Percentiles rank a stretch among this genome's conserved stretches.
Evolutionary conservation across 306 rosid species (phyloP).

Genomic region (Sophora flavescens): DNA sequence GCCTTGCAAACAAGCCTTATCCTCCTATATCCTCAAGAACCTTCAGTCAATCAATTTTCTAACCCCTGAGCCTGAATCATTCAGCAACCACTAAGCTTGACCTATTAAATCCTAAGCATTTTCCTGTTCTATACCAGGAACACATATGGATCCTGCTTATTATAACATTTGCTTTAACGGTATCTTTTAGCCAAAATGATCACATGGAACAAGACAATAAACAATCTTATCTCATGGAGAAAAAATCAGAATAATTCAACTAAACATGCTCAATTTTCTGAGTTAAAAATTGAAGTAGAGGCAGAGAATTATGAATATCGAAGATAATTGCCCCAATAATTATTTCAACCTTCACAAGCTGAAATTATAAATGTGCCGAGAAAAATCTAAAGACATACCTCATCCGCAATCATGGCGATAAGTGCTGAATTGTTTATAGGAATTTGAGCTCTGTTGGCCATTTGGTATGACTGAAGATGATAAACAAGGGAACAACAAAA

Average conservation of each 20-base stretch:
- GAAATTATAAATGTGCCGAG: not conserved
- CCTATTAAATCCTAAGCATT: not conserved
- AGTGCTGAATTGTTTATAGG: slow-evolving; percentile 72
- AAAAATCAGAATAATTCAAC: slow-evolving; percentile 1
- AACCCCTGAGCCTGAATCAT: not conserved
- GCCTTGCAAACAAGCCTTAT: slow-evolving; percentile 19
- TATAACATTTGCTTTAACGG: not conserved
- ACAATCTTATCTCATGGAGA: slow-evolving; percentile 4
- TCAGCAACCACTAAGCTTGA: not conserved
- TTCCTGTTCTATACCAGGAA: not conserved
- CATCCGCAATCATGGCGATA: slow-evolving; percentile 94
- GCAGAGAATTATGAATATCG: slow-evolving; percentile 1
- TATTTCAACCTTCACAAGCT: slow-evolving; percentile 24
- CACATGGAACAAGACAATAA: not conserved
- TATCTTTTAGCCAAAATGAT: slow-evolving; percentile 1
- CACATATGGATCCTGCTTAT: not conserved
- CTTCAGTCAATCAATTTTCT: not conserved
- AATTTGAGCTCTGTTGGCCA: slow-evolving; percentile 77
- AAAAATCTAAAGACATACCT: slow-evolving; percentile 55
- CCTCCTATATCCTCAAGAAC: not conserved
- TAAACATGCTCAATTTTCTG: slow-evolving; percentile 6
- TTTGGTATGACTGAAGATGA: slow-evolving; percentile 46
- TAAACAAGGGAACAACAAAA: slow-evolving; percentile 25
- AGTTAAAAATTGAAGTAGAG: slow-evolving; percentile 16
- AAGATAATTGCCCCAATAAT: not conserved